Percentiles rank a stretch among this genome's conserved stretches.
Conservation (phyloP, 129 eudicot species). For the Deinandra increscens region DNA sequence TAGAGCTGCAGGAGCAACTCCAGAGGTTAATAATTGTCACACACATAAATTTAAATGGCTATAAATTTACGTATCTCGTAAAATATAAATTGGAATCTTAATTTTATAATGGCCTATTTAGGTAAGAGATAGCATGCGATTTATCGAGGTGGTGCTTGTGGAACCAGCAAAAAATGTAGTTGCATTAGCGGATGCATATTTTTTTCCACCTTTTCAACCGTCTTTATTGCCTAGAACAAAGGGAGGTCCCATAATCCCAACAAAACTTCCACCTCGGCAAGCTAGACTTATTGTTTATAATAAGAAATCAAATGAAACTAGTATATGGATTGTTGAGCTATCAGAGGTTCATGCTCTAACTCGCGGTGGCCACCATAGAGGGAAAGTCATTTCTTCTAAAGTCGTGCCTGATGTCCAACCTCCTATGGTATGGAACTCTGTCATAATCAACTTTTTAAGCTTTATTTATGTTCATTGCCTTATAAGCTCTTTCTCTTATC, state of each 20-base stretch:
- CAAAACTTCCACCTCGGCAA: conserved; percentile 64
- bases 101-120: neutral
- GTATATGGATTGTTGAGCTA: conserved; percentile 65
- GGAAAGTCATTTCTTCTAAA: conserved; percentile 64
- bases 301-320: conserved; percentile 61
- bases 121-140: conserved; percentile 69
- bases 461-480: neutral
- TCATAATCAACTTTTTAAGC: neutral
- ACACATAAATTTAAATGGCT: neutral
- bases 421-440: conserved; percentile 53
- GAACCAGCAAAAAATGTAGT: conserved; percentile 56
- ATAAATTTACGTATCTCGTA: neutral
- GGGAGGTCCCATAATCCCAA: conserved; percentile 61
- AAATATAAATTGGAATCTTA: conserved; percentile 11
- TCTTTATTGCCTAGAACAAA: conserved; percentile 56
- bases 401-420: conserved; percentile 66
- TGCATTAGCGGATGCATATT: conserved; percentile 60
- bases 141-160: conserved; percentile 55
- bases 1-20: conserved; percentile 65
- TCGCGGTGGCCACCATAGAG: conserved; percentile 68
- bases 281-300: conserved; percentile 57
- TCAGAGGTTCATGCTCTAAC: conserved; percentile 65
- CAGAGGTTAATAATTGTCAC: conserved; percentile 39
- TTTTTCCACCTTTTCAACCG: conserved; percentile 66
- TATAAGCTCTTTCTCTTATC: neutral